phyloP scores from a whole-genome alignment of 2,329 filamentous ascomycete genomes.

The Triangularia setosa region DNA sequence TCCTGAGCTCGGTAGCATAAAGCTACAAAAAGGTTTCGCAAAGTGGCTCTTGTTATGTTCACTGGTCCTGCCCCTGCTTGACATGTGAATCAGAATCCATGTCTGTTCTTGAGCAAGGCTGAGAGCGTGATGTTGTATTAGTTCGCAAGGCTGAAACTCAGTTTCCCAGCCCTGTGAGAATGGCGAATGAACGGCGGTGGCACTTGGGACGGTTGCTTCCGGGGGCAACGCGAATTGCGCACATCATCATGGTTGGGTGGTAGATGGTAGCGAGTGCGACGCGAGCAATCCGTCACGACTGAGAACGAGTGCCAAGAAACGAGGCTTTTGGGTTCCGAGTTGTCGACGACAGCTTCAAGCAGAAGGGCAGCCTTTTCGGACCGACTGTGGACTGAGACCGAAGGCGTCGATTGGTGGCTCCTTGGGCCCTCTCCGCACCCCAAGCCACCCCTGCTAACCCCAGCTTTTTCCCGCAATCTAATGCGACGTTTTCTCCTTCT shows the following conservation, averaged over 20 bases:
- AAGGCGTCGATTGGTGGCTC: slow-evolving; percentile 12
- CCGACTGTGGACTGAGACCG: slow-evolving; percentile 26
- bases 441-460: slow-evolving; percentile 6
- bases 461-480: slow-evolving; percentile 15
- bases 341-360: not conserved
- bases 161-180: not conserved
- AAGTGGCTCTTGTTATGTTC: not conserved
- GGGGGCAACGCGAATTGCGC: not conserved
- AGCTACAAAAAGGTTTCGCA: not conserved
- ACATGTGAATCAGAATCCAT: not conserved
- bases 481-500: slow-evolving; percentile 12
- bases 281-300: not conserved
- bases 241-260: not conserved
- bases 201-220: not conserved
- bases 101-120: not conserved
- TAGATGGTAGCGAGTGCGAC: not conserved
- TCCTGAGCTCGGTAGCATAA: not conserved
- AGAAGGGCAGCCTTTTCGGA: slow-evolving; percentile 27
- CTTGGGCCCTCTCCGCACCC: slow-evolving; percentile 24
- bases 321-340: slow-evolving; percentile 8
- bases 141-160: not conserved
- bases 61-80: not conserved
- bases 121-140: not conserved
- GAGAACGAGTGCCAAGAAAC: slow-evolving; percentile 13
- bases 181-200: not conserved